Evolutionary conservation across 495 filamentous ascomycete species (phyloP).

Genomic region (Aspergillus nanangensis): DNA sequence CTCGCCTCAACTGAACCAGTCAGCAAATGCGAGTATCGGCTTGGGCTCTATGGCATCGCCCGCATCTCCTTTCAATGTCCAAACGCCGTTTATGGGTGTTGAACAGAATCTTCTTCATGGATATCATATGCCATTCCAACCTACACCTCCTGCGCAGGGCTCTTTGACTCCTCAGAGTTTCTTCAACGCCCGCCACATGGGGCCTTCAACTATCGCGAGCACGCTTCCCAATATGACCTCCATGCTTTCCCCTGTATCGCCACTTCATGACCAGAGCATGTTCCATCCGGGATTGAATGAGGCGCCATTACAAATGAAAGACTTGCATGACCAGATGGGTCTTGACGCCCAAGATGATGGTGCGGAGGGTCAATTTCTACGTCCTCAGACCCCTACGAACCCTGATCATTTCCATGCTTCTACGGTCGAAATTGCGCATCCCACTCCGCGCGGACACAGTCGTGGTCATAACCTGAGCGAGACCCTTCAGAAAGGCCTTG

Average conservation of each 20-base stretch:
- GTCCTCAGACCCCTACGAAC: constrained; percentile 28
- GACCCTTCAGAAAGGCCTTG: constrained; percentile 78
- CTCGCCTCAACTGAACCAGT: constrained; percentile 44
- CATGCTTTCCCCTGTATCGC: constrained; percentile 43
- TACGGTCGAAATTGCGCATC: constrained; percentile 56
- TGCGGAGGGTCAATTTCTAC: constrained; percentile 22
- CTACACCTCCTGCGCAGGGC: constrained; percentile 40
- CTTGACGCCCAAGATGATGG: constrained; percentile 17
- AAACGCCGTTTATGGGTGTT: constrained; percentile 39
- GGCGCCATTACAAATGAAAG: constrained; percentile 15
- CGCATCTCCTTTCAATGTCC: constrained; percentile 40
- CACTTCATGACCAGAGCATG: constrained; percentile 31
- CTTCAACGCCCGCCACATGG: constrained; percentile 34
- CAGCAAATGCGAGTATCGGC: constrained; percentile 53
- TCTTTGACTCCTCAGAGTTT: constrained; percentile 42
- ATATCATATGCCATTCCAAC: constrained; percentile 41
- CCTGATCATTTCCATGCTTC: constrained; percentile 44
- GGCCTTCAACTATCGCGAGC: constrained; percentile 24
- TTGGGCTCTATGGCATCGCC: constrained; percentile 59
- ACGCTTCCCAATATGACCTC: constrained; percentile 35
- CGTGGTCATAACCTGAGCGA: constrained; percentile 59
- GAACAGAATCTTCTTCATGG: constrained; percentile 35
- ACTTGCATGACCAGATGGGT: constrained; percentile 18
- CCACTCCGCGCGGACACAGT: constrained; percentile 59
- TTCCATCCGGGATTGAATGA: constrained; percentile 32